Evolutionary conservation across 129 eudicot genomes (phyloP), one percentile per base, ranked within the genome.

Genomic region (Flaveria linearis): DNA sequence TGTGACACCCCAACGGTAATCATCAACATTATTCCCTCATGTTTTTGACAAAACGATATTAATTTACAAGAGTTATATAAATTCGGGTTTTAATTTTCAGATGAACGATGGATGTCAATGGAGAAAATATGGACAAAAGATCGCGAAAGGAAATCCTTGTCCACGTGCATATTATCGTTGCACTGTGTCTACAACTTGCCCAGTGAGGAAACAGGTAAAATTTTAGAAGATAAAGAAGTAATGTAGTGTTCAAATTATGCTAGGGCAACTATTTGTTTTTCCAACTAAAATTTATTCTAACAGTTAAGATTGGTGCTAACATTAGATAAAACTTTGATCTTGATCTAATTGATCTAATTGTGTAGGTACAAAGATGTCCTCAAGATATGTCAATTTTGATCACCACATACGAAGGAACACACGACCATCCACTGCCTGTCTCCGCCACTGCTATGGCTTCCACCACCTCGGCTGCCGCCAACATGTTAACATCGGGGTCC

Each of bases 41-140:
- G 33, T 10, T 58, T 56, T 2, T 58, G 10, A 49, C 4, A 13
- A 13, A 14, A 14, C 3, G 36, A 30, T 30, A 30, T 30, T 30
- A 30, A 14, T 49, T 4, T 14, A 1, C 53, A 2, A 25, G 67
- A 1, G 15, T 3, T 17, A 16, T 5, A 46, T 45, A 50, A 7
- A 2, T 1, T 26, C 7, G 5, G 22, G 33, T 41, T 61, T 52
- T 3, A 8, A 46, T 51, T 28, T 5, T 9, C 22, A 92, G 98
- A 92, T 92, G 96, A 90, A 86, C 20, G 98, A 92, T 73, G 98
- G 98, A 42, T 92, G 98, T 57, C 98, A 92, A 88, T 92, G 98
- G 98, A 79, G 98, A 56, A 92, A 92, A 80, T 92, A 92, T 56
- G 98, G 98, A 41, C 98, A 92, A 47, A 92, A 92, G 75, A 92